Evolutionary conservation across 768 basidiomycete genomes (phyloP), one percentile per base, ranked within the genome.

Genomic region (Psilocybe cyanescens): DNA sequence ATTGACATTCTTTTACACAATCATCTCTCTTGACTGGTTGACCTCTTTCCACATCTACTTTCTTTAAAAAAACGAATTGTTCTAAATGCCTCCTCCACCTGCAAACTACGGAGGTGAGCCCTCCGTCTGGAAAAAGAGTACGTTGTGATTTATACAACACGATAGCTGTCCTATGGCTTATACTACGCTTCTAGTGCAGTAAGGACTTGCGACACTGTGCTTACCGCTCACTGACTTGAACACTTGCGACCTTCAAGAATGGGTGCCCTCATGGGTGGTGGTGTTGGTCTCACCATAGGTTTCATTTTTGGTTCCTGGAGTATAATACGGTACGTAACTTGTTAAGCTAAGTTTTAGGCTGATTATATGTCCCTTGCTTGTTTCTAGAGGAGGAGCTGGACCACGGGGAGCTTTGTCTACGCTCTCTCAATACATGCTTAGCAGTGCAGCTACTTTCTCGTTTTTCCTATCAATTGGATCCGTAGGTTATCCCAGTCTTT

Each of bases 401-500:
- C 95, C 94, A 28, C 85, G 95, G 70, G 97, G 97, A 9, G 79
- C 87, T 53, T 79, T 99, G 28, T 90, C 94, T 3, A 97, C 97
- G 1, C 86, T 99, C 54, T 97, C 96, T 12, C 94, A 96, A 69
- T 99, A 98, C 75, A 99, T 99, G 97, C 85, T 98, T 30, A 94
- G 93, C 70, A 99, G 97, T 68, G 97, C 94, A 4, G 96, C 96
- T 7, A 97, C 97, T 0, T 99, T 99, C 75, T 90, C 90, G 2
- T 98, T 98, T 80, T 99, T 99, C 88, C 88, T 99, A 62, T 86
- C 94, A 44, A 93, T 97, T 70, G 92, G 94, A 70, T 95, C 95
- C 31, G 95, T 96, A 70, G 69, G 87, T 24, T 49, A 17, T 29
- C 33, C 3, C 48, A 17, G 4, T 31, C 11, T n/a, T n/a, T 16